Evolutionary conservation across 2,329 filamentous ascomycete species (phyloP), one percentile per base, ranked within the genome.

Genomic region (Pyrenochaeta sp.): DNA sequence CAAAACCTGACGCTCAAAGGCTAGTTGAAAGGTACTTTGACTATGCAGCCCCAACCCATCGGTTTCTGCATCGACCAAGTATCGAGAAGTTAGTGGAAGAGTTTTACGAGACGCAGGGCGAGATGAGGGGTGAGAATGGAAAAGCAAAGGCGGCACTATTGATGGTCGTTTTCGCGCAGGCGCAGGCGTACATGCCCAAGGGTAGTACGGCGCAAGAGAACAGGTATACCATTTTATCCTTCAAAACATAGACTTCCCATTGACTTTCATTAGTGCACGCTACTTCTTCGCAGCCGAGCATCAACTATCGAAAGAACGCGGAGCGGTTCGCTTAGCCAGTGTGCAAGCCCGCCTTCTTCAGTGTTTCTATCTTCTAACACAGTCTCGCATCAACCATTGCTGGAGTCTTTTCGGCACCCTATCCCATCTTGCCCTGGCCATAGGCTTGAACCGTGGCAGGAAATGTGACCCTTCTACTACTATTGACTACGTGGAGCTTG

Each of bases 361-460:
- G 58, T 84, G 83, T 11, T 76, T 87, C 5, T 87, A 86, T 54
- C 75, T 87, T 17, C 75, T 87, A 0, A 82, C 80, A 3, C 85
- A 85, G 0, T 85, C 84, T 1, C 78, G 85, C 0, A 82, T 85
- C 61, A 87, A 87, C 49, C 82, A 85, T 35, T 84, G 82, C 15
- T 87, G 85, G 83, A 86, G 84, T 61, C 75, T 81, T 2, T 87
- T 87, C 63, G 85, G 85, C 0, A 85, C 80, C 2, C 79, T 82
- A 0, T 73, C 85, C 2, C 85, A 85, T 44, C 77, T 87, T 1
- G 75, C 81, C 0, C 78, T 79, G 2, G 78, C 73, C 3, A 74
- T 84, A 1, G 79, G 82, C 3, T 50, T 78, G n/a, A 73, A 80
- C 47, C 70, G 79, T 15, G 72, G 75, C 2, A 68, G 75, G 40